phyloP scores from a whole-genome alignment of 208 protist genomes.

The Leishmania arabica region DNA sequence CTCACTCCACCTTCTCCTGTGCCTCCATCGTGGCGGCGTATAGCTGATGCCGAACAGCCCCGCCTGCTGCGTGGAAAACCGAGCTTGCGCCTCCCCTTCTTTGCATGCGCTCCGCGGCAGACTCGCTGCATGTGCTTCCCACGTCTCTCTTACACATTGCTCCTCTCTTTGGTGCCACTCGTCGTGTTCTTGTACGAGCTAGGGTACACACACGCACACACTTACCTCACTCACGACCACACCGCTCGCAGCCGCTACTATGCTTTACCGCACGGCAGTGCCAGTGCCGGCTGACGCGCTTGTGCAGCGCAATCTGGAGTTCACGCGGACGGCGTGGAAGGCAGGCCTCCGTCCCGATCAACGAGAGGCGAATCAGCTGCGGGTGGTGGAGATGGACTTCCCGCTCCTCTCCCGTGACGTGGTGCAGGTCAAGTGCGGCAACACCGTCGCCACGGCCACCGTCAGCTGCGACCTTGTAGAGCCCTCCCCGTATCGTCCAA shows the following conservation, averaged over 20 bases:
- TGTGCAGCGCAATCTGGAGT: constrained; percentile 61
- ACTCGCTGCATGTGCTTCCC: neutral
- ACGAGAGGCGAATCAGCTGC: constrained; percentile 67
- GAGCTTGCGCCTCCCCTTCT: neutral
- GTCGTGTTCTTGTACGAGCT: neutral
- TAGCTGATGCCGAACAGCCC: neutral
- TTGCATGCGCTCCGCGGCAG: neutral
- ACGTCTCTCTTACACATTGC: neutral
- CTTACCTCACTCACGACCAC: neutral
- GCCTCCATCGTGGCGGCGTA: neutral
- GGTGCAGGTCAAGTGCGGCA: constrained; percentile 88
- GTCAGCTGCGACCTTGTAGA: constrained; percentile 93
- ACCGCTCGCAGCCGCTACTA: constrained; percentile 7
- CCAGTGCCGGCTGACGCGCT: constrained; percentile 64
- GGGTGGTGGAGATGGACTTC: constrained; percentile 72
- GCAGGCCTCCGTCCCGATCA: constrained; percentile 79
- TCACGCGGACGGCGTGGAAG: constrained; percentile 64
- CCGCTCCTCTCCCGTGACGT: constrained; percentile 69
- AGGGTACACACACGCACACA: neutral
- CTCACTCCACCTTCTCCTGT: neutral
- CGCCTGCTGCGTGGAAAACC: neutral
- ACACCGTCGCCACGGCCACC: constrained; percentile 82
- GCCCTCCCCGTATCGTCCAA: constrained; percentile 92
- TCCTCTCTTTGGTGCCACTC: neutral
- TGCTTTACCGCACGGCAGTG: constrained; percentile 46